A percentile compares a stretch with the other conserved stretches of the same genome.
Evolutionary conservation across 306 rosid genomes (phyloP).

Genomic region (Vicia villosa): DNA sequence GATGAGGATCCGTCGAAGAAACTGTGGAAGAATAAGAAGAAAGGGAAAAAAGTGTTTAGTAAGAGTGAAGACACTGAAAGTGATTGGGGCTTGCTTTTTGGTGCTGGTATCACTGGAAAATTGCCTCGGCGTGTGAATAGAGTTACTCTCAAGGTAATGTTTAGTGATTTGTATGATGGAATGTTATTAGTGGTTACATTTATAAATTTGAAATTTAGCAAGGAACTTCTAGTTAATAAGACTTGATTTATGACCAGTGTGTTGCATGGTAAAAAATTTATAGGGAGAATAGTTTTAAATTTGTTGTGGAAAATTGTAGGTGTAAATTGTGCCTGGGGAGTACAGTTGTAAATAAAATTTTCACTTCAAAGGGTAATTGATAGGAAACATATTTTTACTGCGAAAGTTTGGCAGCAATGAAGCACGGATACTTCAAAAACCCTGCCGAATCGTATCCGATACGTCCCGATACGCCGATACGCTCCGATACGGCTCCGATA

Average conservation of each 20-base stretch:
- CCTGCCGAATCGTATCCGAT: no score
- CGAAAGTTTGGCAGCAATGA: background rate
- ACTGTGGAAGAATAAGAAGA: constrained; percentile 52
- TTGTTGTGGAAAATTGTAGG: background rate
- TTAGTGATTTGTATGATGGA: background rate
- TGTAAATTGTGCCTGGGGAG: background rate
- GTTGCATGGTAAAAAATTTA: no score
- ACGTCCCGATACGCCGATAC: no score
- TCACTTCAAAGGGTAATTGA: background rate
- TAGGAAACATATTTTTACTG: background rate
- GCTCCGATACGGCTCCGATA: no score
- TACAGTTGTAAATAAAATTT: background rate
- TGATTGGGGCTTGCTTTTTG: constrained; percentile 70
- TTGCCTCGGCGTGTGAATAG: constrained; percentile 74
- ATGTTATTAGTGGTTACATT: background rate
- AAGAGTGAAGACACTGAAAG: constrained; percentile 44
- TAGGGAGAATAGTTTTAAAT: background rate
- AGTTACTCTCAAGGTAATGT: constrained; percentile 77
- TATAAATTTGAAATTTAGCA: background rate
- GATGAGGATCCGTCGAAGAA: constrained; percentile 47
- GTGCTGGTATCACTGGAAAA: constrained; percentile 64
- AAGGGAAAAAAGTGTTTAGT: constrained; percentile 40
- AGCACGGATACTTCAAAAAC: no score
- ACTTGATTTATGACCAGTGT: background rate
- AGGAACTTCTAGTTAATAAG: background rate